Base-by-base conservation (phyloP, 257 asterid genomes). In the Salvia miltiorrhiza region DNA sequence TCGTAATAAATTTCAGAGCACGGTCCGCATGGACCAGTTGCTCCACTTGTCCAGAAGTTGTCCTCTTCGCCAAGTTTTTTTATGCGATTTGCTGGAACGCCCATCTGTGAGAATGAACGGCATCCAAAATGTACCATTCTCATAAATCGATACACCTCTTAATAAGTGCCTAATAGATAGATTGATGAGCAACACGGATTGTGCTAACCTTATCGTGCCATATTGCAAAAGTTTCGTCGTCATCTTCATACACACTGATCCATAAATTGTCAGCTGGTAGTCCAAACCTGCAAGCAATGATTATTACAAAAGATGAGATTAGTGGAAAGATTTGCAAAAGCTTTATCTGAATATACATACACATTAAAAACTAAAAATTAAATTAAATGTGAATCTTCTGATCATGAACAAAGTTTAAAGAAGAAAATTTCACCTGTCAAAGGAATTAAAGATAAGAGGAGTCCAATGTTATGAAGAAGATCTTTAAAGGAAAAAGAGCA, bases 11-110 rank as follows among this genome's bases (percentile, higher is more conserved):
- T 66, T 58, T 93, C 98, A 26, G 98, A 79, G 89, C 98, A 93
- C 37, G 98, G 97, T 67, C 98, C 98, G 65, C 97, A 90, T 4
- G 98, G 97, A 71, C 98, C 97, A 59, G 98, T 90, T 43, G 43
- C 84, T 80, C 98, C 98, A 79, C 97, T 88, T 43, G 95, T 88
- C 98, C 98, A 93, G 77, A 93, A 93, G 80, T 93, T 93, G 82
- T 93, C 98, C 66, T 93, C 96, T 71, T 85, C 88, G 59, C 97
- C 98, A 7, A 93, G 97, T 73, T 87, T 84, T 67, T 71, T 83
- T 72, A 93, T 93, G 53, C 90, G 95, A 40, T 85, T 41, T 48
- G 80, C 78, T 75, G 98, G 96, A 77, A 93, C 77, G 30, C 98
- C 97, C 45, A 93, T 50, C 98, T 89, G 82, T 73, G 54, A 74